Evolutionary conservation across 352 stramenopile genomes (phyloP).

Genomic region (Phytophthora pini): DNA sequence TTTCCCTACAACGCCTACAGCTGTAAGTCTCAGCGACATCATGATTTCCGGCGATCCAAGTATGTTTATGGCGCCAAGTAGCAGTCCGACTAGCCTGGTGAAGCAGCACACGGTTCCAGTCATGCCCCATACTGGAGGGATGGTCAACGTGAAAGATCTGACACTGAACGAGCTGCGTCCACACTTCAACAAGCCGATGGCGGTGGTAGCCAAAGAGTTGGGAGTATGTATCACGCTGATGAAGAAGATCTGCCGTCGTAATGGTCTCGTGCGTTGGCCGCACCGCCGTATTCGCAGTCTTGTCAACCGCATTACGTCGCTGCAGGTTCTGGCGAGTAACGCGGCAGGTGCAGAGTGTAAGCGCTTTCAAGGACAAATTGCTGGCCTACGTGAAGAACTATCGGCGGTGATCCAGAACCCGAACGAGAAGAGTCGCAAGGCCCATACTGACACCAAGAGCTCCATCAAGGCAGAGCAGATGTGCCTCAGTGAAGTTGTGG

Average conservation of each 20-base stretch:
- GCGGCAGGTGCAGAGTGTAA: constrained; percentile 59
- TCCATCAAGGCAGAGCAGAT: constrained; percentile 29
- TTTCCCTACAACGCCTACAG: constrained; percentile 34
- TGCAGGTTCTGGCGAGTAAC: constrained; percentile 70
- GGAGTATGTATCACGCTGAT: constrained; percentile 88
- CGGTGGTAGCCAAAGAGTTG: constrained; percentile 80
- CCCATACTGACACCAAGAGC: constrained; percentile 63
- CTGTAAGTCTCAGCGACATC: constrained; percentile 49
- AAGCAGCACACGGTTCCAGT: constrained; percentile 58
- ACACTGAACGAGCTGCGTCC: constrained; percentile 83
- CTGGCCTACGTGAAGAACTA: constrained; percentile 65
- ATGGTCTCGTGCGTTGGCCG: constrained; percentile 83
- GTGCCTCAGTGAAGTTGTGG: constrained; percentile 9
- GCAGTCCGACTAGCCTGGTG: constrained; percentile 45
- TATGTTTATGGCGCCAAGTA: constrained; percentile 45
- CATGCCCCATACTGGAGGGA: constrained; percentile 39
- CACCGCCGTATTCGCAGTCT: constrained; percentile 83
- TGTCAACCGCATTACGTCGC: constrained; percentile 81
- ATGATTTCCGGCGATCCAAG: constrained; percentile 54
- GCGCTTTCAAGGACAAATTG: constrained; percentile 72
- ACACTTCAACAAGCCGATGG: constrained; percentile 89
- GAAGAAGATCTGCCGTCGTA: constrained; percentile 89
- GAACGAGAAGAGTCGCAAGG: constrained; percentile 86
- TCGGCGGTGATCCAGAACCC: constrained; percentile 85
- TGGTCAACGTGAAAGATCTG: constrained; percentile 79